Base-by-base conservation (phyloP, 2,329 filamentous ascomycete species). In the Neopestalotiopsis clavispora region DNA sequence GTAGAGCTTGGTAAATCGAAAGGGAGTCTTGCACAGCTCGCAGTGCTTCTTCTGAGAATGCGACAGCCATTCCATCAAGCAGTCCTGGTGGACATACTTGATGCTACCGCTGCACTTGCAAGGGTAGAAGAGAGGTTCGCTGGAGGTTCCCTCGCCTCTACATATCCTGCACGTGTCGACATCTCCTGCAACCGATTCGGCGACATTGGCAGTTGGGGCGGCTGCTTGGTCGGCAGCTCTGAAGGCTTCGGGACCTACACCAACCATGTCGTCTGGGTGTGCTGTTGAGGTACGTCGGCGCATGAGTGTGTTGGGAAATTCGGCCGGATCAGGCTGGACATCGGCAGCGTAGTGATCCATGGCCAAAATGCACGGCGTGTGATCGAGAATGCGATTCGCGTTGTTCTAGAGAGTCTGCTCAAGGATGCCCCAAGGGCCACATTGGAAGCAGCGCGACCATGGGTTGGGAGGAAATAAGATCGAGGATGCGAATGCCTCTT, bases 11-110 rank as follows among this genome's bases (percentile, higher is more conserved):
- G 96, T 99, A 84, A 99, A 99, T 70, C 94, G 93, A 78, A 98
- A 99, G 0, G 95, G 91, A 2, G 96, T 99, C 84, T 99, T 99
- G 90, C 96, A 99, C 45, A 99, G 90, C 84, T 99, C 96, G 86
- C 97, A 99, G 84, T 99, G 93, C 81, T 98, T 98, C 88, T 99
- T 99, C 80, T 99, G 95, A 1, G 96, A 98, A 81, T 99, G 97
- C 64, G 94, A 95, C 28, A 99, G 86, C 96, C 96, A 99, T 82
- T 98, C 95, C 92, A 99, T 97, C 81, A 99, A 84, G 80, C 96
- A 99, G 79, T 97, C 93, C 81, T 99, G 96, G 80, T 99, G 96
- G 71, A 99, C 96, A 77, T 92, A 97, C 84, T 97, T 98, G 84
- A 99, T 99, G 82, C 95, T 98, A 68, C 96, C 96, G 78, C 94